These are phyloP conservation scores for Ustilago loliicola DNA, from an alignment of 1,284 basidiomycete genomes.

Conservation along the genomic window DNA sequence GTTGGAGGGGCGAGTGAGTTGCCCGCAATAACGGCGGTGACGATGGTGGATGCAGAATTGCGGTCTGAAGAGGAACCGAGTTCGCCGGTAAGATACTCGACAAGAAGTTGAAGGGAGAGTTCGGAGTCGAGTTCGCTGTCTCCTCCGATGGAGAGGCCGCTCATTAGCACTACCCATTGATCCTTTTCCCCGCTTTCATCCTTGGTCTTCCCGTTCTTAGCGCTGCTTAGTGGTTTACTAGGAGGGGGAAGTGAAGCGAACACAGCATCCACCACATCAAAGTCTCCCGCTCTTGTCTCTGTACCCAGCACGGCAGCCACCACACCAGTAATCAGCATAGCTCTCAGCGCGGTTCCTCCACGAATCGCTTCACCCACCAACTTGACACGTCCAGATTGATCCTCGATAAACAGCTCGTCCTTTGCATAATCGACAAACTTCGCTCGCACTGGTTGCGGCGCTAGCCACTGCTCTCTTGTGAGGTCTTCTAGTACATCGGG, in stretches of 20 bases:
- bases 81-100: slow-evolving; percentile 89
- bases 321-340: slow-evolving; percentile 72
- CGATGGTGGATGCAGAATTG: slow-evolving; percentile 33
- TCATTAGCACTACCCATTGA: slow-evolving; percentile 64
- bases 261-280: slow-evolving; percentile 92
- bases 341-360: slow-evolving; percentile 38
- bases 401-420: slow-evolving; percentile 90
- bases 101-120: slow-evolving; percentile 55
- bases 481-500: slow-evolving; percentile 96
- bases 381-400: slow-evolving; percentile 90
- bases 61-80: slow-evolving; percentile 76
- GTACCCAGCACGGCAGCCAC: slow-evolving; percentile 90
- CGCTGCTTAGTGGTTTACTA: background rate
- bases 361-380: slow-evolving; percentile 79
- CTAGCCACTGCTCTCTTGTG: slow-evolving; percentile 91
- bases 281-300: slow-evolving; percentile 89
- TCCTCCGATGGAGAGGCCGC: slow-evolving; percentile 73
- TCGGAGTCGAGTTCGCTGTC: slow-evolving; percentile 59
- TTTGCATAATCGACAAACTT: slow-evolving; percentile 76
- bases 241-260: slow-evolving; percentile 76
- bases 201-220: slow-evolving; percentile 5
- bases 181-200: slow-evolving; percentile 9
- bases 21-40: slow-evolving; percentile 60
- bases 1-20: slow-evolving; percentile 51
- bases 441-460: slow-evolving; percentile 76